Base-by-base conservation (phyloP, 352 stramenopile species). In the Phytophthora ramorum region DNA sequence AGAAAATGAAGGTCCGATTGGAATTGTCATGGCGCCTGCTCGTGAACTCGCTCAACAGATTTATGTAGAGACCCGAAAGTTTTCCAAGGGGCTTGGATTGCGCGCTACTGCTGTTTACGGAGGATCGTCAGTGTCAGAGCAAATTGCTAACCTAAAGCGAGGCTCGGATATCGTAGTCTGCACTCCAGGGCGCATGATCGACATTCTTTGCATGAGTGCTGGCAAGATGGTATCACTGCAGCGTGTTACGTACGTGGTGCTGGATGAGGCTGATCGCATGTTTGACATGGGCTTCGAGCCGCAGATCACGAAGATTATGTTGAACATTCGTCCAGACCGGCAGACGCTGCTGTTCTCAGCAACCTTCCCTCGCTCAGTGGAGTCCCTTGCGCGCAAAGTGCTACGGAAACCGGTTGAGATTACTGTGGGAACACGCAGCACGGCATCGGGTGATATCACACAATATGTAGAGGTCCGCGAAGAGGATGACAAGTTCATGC, bases 251-350 rank as follows among this genome's bases (percentile, higher is more conserved):
- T 99, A 98, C 71, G 96, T 99, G 19, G 98, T 99, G 16, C 88
- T 99, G 49, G 98, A 99, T 67, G 98, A 99, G 79, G 97, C 97
- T 40, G 98, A 99, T 78, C 91, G 98, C 17, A 99, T 99, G 95
- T 99, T 99, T 71, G 98, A 99, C 75, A 99, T 99, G 98, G 98
- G 98, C 10, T 99, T 99, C 76, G 97, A 99, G 63, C 98, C 98
- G 12, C 98, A 99, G 75, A 99, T 99, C 63, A 96, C 88, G 13
- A 98, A 98, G 67, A 98, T 98, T 53, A 89, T 98, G 74, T 76
- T 92, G 68, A 97, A 98, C 43, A 92, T 97, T 62, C 92, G 95
- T 0, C 82, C 89, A 22, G 92, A 98, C 63, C 85, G 92, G 2
- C 93, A 98, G 60, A 97, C 92, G 6, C 63, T 99, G 13, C 84